These are phyloP conservation scores for Lactarius indigo DNA, from an alignment of 768 basidiomycete genomes.

Conservation along the genomic window DNA sequence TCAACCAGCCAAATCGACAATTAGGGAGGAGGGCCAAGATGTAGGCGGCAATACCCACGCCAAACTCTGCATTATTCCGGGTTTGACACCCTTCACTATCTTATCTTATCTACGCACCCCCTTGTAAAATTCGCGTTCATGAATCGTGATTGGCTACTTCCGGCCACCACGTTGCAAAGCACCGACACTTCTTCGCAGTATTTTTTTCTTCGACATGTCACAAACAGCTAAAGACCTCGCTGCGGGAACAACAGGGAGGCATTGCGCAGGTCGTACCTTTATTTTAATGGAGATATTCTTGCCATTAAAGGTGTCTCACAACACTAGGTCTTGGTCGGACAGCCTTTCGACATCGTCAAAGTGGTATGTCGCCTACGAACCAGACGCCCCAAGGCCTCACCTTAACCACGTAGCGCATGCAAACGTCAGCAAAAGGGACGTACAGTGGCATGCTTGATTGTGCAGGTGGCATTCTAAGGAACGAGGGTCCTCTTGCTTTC, in stretches of 20 bases:
- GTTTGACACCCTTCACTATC: constrained; percentile 26
- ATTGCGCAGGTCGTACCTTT: constrained; percentile 66
- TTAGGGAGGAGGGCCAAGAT: constrained; percentile 24
- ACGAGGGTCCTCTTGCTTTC: constrained; percentile 90
- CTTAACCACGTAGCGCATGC: constrained; percentile 65
- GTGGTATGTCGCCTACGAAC: constrained; percentile 55
- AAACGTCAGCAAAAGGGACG: constrained; percentile 88
- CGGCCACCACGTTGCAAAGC: constrained; percentile 5
- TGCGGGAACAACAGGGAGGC: constrained; percentile 88
- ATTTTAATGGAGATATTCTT: constrained; percentile 8
- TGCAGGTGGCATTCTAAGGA: constrained; percentile 83
- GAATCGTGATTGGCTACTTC: constrained; percentile 22
- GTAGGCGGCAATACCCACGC: constrained; percentile 22
- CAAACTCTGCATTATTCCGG: constrained; percentile 8
- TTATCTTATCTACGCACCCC: constrained; percentile 30
- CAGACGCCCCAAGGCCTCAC: constrained; percentile 20
- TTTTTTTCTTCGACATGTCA: constrained; percentile 31
- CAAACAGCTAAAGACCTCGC: constrained; percentile 84
- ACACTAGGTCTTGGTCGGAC: constrained; percentile 76
- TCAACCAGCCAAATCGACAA: constrained; percentile 51
- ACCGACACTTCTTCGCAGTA: neutral
- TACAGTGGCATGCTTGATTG: constrained; percentile 86
- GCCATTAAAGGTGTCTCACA: constrained; percentile 20
- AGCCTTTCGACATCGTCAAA: constrained; percentile 98
- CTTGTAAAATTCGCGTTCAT: constrained; percentile 22